Evolutionary conservation across 768 basidiomycete genomes (phyloP), one percentile per base, ranked within the genome.

Genomic region (Kwoniella europaea): DNA sequence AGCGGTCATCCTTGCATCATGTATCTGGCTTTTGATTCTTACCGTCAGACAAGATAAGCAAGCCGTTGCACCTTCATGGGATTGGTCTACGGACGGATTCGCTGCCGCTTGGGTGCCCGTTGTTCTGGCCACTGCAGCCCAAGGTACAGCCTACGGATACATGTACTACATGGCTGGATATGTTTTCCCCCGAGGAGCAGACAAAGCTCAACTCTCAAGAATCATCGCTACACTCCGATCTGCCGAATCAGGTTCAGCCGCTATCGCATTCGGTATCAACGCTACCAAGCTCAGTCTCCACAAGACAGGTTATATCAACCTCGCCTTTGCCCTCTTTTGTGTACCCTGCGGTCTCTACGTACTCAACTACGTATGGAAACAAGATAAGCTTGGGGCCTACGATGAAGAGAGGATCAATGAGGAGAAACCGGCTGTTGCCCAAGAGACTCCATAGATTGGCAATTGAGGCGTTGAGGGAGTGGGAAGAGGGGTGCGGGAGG

Each of bases 241-340:
- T n/a, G 68, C 68, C 27, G 68, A 70, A 42, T 70, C 68, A 15
- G 68, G 68, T 54, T 64, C 68, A 10, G 68, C 68, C 24, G 68
- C 68, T 22, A 59, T 70, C 43, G 68, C 68, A 13, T 70, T 70
- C 41, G 68, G 68, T 6, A 70, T 70, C 68, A 70, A 70, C 63
- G 53, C 68, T 29, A 65, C 57, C 35, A 62, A 55, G 42, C 46
- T 64, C n/a, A 43, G 52, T 35, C 68, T 70, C 20, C 62, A 56
- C 55, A 58, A 55, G 15, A 59, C 58, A 10, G 69, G 69, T 16
- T 65, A 41, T 18, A 71, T 71, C 69, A 71, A 74, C 61, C 43
- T 70, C 35, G 72, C 29, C 29, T 69, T 69, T 43, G 56, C 43
- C 54, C 27, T 69, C 16, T 20, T 66, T 35, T 63, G 65, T 52